Conservation (phyloP, 305 asterid genomes). For the Andrographis paniculata region DNA sequence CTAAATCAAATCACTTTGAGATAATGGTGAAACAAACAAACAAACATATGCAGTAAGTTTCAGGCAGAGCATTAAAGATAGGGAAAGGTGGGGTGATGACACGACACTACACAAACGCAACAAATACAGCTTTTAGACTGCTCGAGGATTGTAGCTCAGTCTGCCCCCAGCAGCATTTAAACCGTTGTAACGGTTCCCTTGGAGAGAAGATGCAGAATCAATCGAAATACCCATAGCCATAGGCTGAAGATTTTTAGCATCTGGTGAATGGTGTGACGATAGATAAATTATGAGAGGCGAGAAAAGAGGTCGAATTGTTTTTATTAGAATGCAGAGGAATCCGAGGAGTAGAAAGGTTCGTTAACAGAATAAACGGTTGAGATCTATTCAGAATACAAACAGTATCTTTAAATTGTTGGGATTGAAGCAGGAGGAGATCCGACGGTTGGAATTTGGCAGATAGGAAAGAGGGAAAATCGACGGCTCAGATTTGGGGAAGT, state of each 20-base stretch:
- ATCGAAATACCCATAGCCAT: too few species aligned
- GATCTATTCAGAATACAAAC: constrained; percentile 25
- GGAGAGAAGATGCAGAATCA: constrained; percentile 11
- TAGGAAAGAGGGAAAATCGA: constrained; percentile 16
- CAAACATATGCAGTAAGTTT: too few species aligned
- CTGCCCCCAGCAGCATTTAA: too few species aligned
- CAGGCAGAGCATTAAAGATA: too few species aligned
- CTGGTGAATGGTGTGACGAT: too few species aligned
- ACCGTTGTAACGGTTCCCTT: too few species aligned
- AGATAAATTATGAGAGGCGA: background rate
- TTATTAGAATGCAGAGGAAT: constrained; percentile 23
- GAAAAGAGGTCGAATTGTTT: constrained; percentile 16
- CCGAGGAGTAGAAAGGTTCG: constrained; percentile 26
- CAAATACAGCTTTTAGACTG: too few species aligned
- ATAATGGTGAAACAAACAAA: too few species aligned
- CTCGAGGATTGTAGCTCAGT: too few species aligned
- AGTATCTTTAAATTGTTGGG: constrained; percentile 33
- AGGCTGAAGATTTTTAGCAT: background rate
- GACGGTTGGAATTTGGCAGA: constrained; percentile 20
- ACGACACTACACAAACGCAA: too few species aligned
- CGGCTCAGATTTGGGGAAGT: constrained; percentile 13
- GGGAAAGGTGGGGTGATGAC: too few species aligned
- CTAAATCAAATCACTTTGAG: too few species aligned
- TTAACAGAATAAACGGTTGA: constrained; percentile 36
- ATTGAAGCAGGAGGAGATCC: constrained; percentile 26